Conservation (phyloP, 208 protist species). For the Leptomonas seymouri region DNA sequence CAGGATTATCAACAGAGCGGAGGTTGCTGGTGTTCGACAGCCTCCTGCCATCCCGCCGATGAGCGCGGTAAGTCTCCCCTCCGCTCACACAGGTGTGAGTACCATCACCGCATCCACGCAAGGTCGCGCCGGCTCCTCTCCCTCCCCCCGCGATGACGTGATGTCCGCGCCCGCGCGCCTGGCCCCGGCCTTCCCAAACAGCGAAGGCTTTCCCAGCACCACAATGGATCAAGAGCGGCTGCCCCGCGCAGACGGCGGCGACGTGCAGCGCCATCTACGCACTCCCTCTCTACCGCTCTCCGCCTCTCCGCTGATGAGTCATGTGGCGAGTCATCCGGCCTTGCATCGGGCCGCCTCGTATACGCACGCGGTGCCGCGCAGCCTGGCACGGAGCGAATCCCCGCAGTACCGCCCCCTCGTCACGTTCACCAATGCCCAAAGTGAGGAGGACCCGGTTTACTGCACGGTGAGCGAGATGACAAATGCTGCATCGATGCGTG, state of each 20-base stretch:
- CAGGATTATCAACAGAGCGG: not conserved
- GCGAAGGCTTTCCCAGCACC: not conserved
- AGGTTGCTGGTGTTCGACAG: not conserved
- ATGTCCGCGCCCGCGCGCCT: not conserved
- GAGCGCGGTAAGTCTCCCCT: not conserved
- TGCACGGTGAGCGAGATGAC: conserved; percentile 39
- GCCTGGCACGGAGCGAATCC: not conserved
- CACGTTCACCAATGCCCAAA: conserved; percentile 15
- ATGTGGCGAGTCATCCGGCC: not conserved
- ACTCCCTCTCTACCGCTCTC: conserved; percentile 1
- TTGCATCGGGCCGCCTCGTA: not conserved
- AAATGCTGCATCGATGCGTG: conserved; percentile 15
- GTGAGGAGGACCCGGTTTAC: conserved; percentile 28
- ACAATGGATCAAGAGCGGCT: not conserved
- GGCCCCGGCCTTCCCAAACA: not conserved
- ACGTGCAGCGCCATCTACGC: not conserved
- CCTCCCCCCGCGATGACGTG: not conserved
- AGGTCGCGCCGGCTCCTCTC: not conserved
- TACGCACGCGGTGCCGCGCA: not conserved
- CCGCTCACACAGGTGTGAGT: not conserved
- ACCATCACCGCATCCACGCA: conserved; percentile 6
- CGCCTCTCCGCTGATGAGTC: conserved; percentile 1
- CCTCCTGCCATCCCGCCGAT: not conserved
- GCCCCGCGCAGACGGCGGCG: too few relatives aligned
- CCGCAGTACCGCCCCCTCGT: not conserved